Evolutionary conservation across 2,329 filamentous ascomycete species (phyloP).

Genomic region (Metarhizium humberi): DNA sequence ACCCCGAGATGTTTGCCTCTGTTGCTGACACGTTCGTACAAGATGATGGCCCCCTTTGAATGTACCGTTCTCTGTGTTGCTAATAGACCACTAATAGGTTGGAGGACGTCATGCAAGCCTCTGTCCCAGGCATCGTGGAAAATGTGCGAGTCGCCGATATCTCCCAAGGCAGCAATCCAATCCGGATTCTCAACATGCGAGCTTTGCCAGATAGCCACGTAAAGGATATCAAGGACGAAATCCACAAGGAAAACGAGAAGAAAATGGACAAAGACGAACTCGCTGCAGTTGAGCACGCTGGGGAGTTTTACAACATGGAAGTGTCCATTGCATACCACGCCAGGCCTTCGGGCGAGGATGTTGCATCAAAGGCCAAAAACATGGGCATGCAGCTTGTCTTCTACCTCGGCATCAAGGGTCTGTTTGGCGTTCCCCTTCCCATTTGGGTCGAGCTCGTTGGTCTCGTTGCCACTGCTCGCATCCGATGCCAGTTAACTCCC

Average conservation of each 20-base stretch:
- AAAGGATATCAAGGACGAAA: constrained; percentile 70
- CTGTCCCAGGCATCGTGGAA: constrained; percentile 82
- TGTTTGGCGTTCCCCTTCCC: constrained; percentile 81
- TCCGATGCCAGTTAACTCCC: constrained; percentile 77
- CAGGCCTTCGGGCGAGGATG: constrained; percentile 57
- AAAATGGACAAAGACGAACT: constrained; percentile 79
- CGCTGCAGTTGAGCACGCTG: constrained; percentile 81
- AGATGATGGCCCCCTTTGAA: neutral
- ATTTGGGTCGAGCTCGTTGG: constrained; percentile 86
- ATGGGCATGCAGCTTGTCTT: constrained; percentile 98
- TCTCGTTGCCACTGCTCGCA: constrained; percentile 77
- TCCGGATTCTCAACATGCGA: constrained; percentile 79
- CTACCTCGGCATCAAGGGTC: constrained; percentile 79
- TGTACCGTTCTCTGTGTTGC: neutral
- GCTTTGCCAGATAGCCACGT: constrained; percentile 74
- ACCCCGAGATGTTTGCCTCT: constrained; percentile 88
- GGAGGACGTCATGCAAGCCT: constrained; percentile 89
- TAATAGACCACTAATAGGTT: constrained; percentile 4
- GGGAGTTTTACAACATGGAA: constrained; percentile 88
- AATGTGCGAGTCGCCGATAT: constrained; percentile 94
- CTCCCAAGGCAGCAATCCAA: constrained; percentile 82
- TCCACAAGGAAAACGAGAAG: constrained; percentile 69
- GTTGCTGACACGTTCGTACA: constrained; percentile 66
- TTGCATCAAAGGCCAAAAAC: constrained; percentile 78
- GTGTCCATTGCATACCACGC: constrained; percentile 88